Evolutionary conservation across 331 rosid species (phyloP), one percentile per base, ranked within the genome.

Genomic region (Acacia concinna): DNA sequence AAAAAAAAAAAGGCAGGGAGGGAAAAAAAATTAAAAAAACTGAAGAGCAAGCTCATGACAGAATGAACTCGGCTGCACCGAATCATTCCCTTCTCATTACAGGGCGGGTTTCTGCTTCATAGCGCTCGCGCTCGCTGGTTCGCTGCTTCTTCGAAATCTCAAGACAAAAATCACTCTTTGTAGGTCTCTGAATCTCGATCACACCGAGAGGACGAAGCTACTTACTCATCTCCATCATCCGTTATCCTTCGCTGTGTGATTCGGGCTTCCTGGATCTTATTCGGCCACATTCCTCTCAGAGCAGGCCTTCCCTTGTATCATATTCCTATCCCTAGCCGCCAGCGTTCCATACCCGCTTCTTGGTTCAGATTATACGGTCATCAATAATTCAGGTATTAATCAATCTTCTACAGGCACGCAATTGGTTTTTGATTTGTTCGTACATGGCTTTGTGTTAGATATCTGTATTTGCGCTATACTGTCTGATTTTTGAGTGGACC

Each of bases 191-290:
- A 70, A 70, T 35, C 18, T 57, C 57, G 62, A 78, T 56, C 81
- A 78, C 70, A 10, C 79, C 69, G 41, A 74, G 40, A 78, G 68
- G 41, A 67, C 68, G 64, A 34, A 65, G 51, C 49, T 34, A 4
- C 34, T 21, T 4, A 2, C 32, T 23, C 38, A 18, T 25, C n/a
- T 8, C 40, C 20, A 4, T 28, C 54, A 30, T 10, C 27, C 65
- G 14, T 37, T 66, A 66, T 75, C 70, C 43, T 11, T 15, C 28
- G 54, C 38, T 35, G 51, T 52, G 67, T 52, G 78, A 54, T 74
- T 74, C 18, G 78, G 28, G 54, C 15, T 59, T 40, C 14, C 40
- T 38, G 38, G 37, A 5, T 56, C 56, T 38, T 38, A 56, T 57
- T 59, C 78, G 40, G 54, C 27, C 69, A 25, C 27, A 27, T 20